Conservation (phyloP, 495 filamentous ascomycete species). For the Lepraria neglecta region DNA sequence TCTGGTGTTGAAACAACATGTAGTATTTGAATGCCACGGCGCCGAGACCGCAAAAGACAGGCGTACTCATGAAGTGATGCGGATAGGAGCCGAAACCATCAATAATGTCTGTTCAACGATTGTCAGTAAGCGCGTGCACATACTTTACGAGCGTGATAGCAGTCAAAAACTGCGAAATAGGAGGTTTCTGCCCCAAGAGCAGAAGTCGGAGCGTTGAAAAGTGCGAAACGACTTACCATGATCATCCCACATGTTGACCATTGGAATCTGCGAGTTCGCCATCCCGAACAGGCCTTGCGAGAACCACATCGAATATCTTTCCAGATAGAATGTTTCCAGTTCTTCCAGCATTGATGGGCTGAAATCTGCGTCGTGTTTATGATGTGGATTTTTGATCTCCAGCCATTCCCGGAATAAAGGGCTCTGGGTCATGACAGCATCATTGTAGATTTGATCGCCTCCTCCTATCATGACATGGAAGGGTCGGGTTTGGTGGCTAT, state of each 20-base stretch:
- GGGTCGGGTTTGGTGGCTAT: slow-evolving; percentile 82
- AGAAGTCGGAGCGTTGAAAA: not conserved
- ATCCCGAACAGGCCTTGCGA: slow-evolving; percentile 90
- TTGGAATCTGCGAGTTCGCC: slow-evolving; percentile 90
- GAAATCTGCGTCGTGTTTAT: slow-evolving; percentile 70
- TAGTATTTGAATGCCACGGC: slow-evolving; percentile 96
- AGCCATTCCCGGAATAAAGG: slow-evolving; percentile 74
- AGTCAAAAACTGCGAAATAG: too few species aligned
- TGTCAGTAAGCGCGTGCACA: not conserved
- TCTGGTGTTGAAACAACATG: slow-evolving; percentile 96
- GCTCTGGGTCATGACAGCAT: slow-evolving; percentile 67
- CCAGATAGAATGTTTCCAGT: slow-evolving; percentile 77
- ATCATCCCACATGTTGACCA: slow-evolving; percentile 97
- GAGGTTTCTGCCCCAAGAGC: too few species aligned
- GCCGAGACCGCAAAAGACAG: slow-evolving; percentile 83
- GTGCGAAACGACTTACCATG: slow-evolving; percentile 47
- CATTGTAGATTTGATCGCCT: slow-evolving; percentile 96
- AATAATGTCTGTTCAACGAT: slow-evolving; percentile 57
- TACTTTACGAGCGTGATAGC: not conserved
- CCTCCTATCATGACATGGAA: slow-evolving; percentile 99
- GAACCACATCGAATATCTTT: slow-evolving; percentile 86
- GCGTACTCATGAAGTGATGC: slow-evolving; percentile 83
- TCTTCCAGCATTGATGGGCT: slow-evolving; percentile 73
- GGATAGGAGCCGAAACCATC: slow-evolving; percentile 95
- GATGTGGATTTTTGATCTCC: slow-evolving; percentile 66